Conservation (phyloP, 1,284 basidiomycete genomes). For the Lentinus polychrous region DNA sequence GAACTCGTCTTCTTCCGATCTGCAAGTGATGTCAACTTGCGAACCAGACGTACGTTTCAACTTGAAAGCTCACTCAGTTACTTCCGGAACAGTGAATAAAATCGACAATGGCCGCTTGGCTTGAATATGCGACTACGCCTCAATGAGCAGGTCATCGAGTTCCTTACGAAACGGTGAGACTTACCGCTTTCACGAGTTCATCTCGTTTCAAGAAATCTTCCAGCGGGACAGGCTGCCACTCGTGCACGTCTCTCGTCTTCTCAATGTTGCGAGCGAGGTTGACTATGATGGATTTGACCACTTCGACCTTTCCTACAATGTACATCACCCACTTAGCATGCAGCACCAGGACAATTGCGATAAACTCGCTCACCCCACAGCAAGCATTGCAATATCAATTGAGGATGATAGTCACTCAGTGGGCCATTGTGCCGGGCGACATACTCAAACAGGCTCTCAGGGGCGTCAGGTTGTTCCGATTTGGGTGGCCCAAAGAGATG, state of each 20-base stretch:
- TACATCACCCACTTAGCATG: background rate
- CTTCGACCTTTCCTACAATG: conserved; percentile 63
- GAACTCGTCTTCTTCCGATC: conserved; percentile 53
- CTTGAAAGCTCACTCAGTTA: conserved; percentile 30
- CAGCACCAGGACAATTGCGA: background rate
- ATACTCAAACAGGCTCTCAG: conserved; percentile 63
- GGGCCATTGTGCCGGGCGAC: conserved; percentile 81
- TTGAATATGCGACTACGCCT: conserved; percentile 8
- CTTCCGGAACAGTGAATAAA: conserved; percentile 36
- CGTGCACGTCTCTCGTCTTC: conserved; percentile 24
- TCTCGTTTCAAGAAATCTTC: conserved; percentile 46
- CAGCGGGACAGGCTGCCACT: conserved; percentile 43
- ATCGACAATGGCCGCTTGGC: conserved; percentile 33
- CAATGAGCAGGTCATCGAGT: conserved; percentile 12
- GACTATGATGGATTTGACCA: conserved; percentile 77
- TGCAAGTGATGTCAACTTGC: conserved; percentile 8
- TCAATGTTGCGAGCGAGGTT: conserved; percentile 47
- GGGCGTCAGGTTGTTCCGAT: conserved; percentile 16
- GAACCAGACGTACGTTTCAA: background rate
- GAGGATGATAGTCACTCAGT: conserved; percentile 84
- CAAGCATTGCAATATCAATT: conserved; percentile 86
- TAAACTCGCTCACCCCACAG: conserved; percentile 66
- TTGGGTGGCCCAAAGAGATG: conserved; percentile 54
- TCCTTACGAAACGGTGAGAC: conserved; percentile 6
- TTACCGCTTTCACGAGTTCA: conserved; percentile 19